Percentiles rank a stretch among this genome's conserved stretches.
Evolutionary conservation across 108 stramenopile species (phyloP).

Genomic region (Skeletonema tropicum): DNA sequence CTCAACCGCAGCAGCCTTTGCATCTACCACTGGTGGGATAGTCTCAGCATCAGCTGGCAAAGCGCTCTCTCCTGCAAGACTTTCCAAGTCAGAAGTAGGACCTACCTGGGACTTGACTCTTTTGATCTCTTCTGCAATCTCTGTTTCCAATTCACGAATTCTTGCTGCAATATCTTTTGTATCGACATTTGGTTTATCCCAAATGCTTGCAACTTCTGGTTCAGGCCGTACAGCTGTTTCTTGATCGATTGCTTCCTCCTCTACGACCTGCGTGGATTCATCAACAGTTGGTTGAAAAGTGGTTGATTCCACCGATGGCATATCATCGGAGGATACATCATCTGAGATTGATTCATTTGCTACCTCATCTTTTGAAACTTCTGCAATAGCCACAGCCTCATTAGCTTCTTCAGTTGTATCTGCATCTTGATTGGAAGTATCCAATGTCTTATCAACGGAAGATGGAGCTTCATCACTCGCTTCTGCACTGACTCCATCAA

Average conservation of each 20-base stretch:
- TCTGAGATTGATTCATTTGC: not conserved
- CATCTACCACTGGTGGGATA: not conserved
- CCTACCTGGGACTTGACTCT: not conserved
- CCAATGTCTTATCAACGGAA: not conserved
- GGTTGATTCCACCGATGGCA: not conserved
- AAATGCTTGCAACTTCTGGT: conserved; percentile 1
- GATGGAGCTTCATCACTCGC: not conserved
- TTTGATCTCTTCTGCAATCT: conserved; percentile 17
- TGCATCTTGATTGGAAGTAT: not conserved
- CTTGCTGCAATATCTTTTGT: not conserved
- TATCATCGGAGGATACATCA: not conserved
- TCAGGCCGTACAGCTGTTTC: not conserved
- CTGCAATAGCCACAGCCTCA: not conserved
- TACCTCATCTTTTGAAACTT: not conserved
- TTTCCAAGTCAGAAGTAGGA: conserved; percentile 29
- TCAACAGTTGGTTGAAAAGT: not conserved
- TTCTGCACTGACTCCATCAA: not conserved
- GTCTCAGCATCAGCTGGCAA: not conserved
- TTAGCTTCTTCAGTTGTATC: not conserved
- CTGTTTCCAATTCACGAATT: conserved; percentile 8
- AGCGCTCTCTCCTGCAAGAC: not conserved
- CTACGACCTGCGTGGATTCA: not conserved
- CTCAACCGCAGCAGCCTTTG: not conserved
- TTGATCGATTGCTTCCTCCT: not conserved
- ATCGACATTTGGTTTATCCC: not conserved